Base-by-base conservation (phyloP, 129 eudicot genomes). In the Daucus carota region DNA sequence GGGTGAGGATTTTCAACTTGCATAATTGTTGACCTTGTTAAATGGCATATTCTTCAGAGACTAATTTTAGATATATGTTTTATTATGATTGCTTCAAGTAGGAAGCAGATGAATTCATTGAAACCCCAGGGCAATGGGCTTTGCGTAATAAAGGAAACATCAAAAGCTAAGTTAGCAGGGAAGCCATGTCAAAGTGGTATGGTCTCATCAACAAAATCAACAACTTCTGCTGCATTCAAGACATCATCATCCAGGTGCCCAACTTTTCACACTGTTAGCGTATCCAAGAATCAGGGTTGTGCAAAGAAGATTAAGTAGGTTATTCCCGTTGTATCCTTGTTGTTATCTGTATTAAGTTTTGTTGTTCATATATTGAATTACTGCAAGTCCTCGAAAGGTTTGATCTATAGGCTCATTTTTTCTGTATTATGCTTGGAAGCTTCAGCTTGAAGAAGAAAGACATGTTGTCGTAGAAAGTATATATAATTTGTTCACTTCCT, bases 231-330 rank as follows among this genome's bases (percentile, higher is more conserved):
- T 43, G 80, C 85, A 73, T 70, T 82, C 73, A 83, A 81, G 72
- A 57, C 86, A 48, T 79, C 79, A 72, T 82, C 86, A 73, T 78
- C 71, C 20, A 84, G 85, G 16, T 14, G 12, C 14, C 15, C 31
- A 57, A 24, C 10, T 11, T 57, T 9, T 57, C 65, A n/a, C 65
- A 63, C 70, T 31, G 87, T 16, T 17, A 84, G 32, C 5, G 63
- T 84, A 70, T 78, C 88, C 40, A 87, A 77, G 81, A 84, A 85
- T 69, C 91, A 80, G 72, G 60, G 76, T 75, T 86, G 91, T 82
- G 38, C 38, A 77, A 81, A 57, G 76, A 86, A 80, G 16, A 20
- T 68, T 18, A 77, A 75, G 45, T 85, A 87, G 45, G 72, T 4
- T 18, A 66, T 26, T 36, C 28, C 67, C 57, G 9, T 42, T 42